These are phyloP conservation scores for Vanderwaltozyma tropicalis DNA, from an alignment of 805 yeast genomes.

Conservation along the genomic window DNA sequence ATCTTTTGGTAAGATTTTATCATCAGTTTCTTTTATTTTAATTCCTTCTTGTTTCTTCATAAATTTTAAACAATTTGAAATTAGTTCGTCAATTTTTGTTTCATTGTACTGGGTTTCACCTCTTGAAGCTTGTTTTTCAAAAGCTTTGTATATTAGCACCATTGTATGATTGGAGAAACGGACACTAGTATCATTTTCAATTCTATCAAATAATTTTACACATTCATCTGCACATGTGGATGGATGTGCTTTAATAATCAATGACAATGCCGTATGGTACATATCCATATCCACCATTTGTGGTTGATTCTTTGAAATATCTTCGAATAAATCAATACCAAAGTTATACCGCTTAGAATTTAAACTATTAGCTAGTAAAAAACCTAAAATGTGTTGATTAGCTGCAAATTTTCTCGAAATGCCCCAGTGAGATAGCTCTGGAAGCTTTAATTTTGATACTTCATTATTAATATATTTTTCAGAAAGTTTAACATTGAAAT, in stretches of 20 bases:
- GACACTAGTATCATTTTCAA: slow-evolving; percentile 7
- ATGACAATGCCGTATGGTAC: slow-evolving; percentile 11
- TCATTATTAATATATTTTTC: background rate
- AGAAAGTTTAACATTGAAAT: slow-evolving; percentile 8
- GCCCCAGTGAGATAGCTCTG: slow-evolving; percentile 12
- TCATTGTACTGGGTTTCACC: slow-evolving; percentile 6
- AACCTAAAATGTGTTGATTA: slow-evolving; percentile 12
- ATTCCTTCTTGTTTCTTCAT: slow-evolving; percentile 12
- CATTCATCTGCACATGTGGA: slow-evolving; percentile 12
- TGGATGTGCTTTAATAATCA: slow-evolving; percentile 8
- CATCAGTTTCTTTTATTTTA: slow-evolving; percentile 5
- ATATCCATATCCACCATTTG: slow-evolving; percentile 14
- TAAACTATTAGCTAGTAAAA: slow-evolving; percentile 13
- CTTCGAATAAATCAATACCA: slow-evolving; percentile 12
- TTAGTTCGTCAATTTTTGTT: slow-evolving; percentile 4
- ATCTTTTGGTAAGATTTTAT: slow-evolving; percentile 10
- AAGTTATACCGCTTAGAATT: slow-evolving; percentile 9
- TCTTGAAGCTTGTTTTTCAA: slow-evolving; percentile 17
- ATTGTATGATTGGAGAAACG: slow-evolving; percentile 10
- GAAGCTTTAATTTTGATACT: slow-evolving; percentile 2
- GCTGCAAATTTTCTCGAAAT: slow-evolving; percentile 7
- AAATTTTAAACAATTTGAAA: slow-evolving; percentile 10
- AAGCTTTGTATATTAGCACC: slow-evolving; percentile 18
- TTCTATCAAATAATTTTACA: slow-evolving; percentile 6
- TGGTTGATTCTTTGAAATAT: slow-evolving; percentile 1